phyloP scores from a whole-genome alignment of 2,329 filamentous ascomycete genomes.

The Pseudogymnoascus sp. region DNA sequence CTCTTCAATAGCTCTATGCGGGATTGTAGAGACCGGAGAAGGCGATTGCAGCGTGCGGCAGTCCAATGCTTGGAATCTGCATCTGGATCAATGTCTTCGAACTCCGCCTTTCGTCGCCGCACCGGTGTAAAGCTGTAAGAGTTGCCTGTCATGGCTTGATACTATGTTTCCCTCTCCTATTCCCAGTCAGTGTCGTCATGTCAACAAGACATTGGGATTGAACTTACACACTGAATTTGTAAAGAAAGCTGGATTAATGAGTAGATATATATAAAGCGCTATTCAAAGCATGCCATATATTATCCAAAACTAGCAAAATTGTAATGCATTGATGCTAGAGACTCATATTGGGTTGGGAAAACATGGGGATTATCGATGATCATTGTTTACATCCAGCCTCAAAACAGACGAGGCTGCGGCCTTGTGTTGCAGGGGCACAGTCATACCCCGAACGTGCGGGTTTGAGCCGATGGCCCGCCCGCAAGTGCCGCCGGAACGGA shows the following conservation, averaged over 20 bases:
- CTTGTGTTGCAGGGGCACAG: neutral
- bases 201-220: neutral
- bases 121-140: conserved; percentile 26
- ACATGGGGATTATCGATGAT: neutral
- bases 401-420: conserved; percentile 8
- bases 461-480: conserved; percentile 10
- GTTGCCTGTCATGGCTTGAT: neutral
- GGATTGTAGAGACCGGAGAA: conserved; percentile 39
- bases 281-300: conserved; percentile 9
- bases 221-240: neutral
- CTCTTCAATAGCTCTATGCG: conserved; percentile 37
- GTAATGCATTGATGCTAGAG: neutral
- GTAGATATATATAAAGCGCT: conserved; percentile 7
- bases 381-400: neutral
- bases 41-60: conserved; percentile 38
- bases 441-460: neutral
- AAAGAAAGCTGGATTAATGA: neutral
- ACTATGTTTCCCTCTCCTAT: neutral
- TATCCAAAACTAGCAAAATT: conserved; percentile 2
- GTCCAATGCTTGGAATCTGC: conserved; percentile 32
- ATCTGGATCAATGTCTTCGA: conserved; percentile 20
- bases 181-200: neutral
- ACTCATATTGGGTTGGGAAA: neutral
- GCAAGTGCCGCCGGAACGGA: conserved; percentile 9
- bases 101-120: conserved; percentile 20